A percentile compares a stretch with the other conserved stretches of the same genome.
phyloP scores from a whole-genome alignment of 257 asterid species.

The Primulina huaijiensis region DNA sequence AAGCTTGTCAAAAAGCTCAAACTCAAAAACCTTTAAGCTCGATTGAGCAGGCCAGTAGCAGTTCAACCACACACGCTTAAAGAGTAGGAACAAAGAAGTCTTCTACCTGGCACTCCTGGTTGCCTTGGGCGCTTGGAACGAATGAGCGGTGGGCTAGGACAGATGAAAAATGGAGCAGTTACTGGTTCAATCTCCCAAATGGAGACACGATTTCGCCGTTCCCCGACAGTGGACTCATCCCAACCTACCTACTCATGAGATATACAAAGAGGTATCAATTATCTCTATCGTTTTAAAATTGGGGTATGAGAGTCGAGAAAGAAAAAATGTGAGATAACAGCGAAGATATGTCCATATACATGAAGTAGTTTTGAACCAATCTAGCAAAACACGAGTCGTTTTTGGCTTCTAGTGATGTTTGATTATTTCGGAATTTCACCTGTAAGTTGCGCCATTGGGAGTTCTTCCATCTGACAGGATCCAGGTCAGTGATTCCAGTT shows the following conservation, averaged over 20 bases:
- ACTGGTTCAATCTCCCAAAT: slow-evolving; percentile 98
- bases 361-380: background rate
- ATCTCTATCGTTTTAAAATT: background rate
- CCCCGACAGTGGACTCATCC: slow-evolving; percentile 95
- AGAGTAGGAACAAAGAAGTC: background rate
- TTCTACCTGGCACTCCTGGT: slow-evolving; percentile 85
- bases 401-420: background rate
- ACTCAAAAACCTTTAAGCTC: background rate
- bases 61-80: background rate
- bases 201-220: slow-evolving; percentile 80
- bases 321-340: background rate
- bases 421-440: slow-evolving; percentile 33
- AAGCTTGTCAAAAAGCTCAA: background rate
- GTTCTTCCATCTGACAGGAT: slow-evolving; percentile 82
- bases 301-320: background rate
- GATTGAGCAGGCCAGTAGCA: background rate
- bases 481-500: slow-evolving; percentile 84
- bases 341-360: background rate
- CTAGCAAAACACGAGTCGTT: no score
- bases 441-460: slow-evolving; percentile 98
- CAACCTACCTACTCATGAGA: slow-evolving; percentile 66
- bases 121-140: slow-evolving; percentile 79
- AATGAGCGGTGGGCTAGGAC: slow-evolving; percentile 84
- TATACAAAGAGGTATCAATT: slow-evolving; percentile 1
- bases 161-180: slow-evolving; percentile 90